Base-by-base conservation (phyloP, 805 yeast species). In the Isabelozyma pseudorhagii region DNA sequence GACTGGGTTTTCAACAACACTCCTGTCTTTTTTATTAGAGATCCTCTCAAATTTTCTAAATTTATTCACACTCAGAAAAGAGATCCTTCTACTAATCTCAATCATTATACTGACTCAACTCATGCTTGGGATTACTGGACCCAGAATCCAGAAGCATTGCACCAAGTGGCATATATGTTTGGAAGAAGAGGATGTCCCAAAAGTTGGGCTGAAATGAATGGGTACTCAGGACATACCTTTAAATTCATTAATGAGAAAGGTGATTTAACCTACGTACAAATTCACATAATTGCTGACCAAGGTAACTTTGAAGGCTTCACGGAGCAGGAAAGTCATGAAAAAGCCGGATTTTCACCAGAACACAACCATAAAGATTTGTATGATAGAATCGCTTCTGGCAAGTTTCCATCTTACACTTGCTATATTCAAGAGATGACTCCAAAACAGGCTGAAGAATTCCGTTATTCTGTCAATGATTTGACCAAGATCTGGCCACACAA, bases 1-100 rank as follows among this genome's bases (percentile, higher is more conserved):
- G 89, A 84, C 70, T 83, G 86, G 85, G 89, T 84, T 17, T 82
- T 81, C 74, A 84, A 83, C 71, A 84, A 84, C 70, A 84, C 89
- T 17, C 89, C 89, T 11, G 74, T 83, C 27, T 83, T 83, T 63
- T 83, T 83, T 68, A 71, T 83, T 51, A 74, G 87, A 54, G 84
- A 83, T 66, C 87, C 87, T 38, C 65, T 77, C 41, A 82, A 83
- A 72, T 83, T 83, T 72, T 83, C 86, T 8, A 74, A 75, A 56
- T 82, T 83, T 62, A 83, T 83, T 57, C 88, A 83, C 71, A 80
- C 88, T 18, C 88, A 83, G 68, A 84, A 84, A 77, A 79, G 89
- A 59, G 76, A 82, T 67, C 89, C 89, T 15, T 75, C 79, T 59
- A 83, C 87, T 17, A 53, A 60, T 50, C 66, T 82, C 59, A 77